Percentiles rank a stretch among this genome's conserved stretches.
These are phyloP conservation scores for Chrysosporium keratinophilum DNA, from an alignment of 2,329 filamentous ascomycete species.

Conservation along the genomic window DNA sequence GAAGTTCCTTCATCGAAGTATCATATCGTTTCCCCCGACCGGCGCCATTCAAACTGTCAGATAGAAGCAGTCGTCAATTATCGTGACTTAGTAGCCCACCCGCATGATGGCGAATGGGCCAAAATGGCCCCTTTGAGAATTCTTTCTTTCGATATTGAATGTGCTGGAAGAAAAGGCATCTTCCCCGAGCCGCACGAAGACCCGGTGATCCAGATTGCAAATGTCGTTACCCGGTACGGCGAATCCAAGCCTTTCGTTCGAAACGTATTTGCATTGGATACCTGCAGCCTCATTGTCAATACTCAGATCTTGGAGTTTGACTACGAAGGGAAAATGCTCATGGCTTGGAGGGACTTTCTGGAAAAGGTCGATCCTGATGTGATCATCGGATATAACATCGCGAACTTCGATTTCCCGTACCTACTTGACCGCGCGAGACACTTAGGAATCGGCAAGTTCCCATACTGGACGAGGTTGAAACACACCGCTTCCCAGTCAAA, in stretches of 20 bases:
- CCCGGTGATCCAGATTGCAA: conserved; percentile 95
- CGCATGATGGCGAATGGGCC: conserved; percentile 85
- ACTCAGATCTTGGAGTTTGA: conserved; percentile 81
- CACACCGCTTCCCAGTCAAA: conserved; percentile 60
- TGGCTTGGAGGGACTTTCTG: conserved; percentile 81
- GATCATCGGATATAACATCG: conserved; percentile 97
- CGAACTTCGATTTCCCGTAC: conserved; percentile 98
- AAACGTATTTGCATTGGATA: conserved; percentile 92
- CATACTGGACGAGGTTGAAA: conserved; percentile 75
- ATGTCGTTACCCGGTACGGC: conserved; percentile 87
- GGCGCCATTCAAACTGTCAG: conserved; percentile 84
- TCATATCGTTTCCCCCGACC: conserved; percentile 53
- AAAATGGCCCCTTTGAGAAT: conserved; percentile 94
- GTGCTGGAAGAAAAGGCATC: conserved; percentile 90
- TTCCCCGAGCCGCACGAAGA: conserved; percentile 89
- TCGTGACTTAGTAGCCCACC: conserved; percentile 71
- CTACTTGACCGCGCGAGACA: conserved; percentile 78
- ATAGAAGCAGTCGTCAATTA: conserved; percentile 86
- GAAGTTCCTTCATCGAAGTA: conserved; percentile 69
- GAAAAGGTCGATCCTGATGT: conserved; percentile 88
- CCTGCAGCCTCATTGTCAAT: conserved; percentile 85
- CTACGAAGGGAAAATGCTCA: conserved; percentile 79
- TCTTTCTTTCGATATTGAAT: conserved; percentile 97
- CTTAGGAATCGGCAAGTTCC: conserved; percentile 68
- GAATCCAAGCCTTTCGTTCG: conserved; percentile 91